Evolutionary conservation across 2,329 filamentous ascomycete species (phyloP), one percentile per base, ranked within the genome.

Genomic region (Cladosporium phlei): DNA sequence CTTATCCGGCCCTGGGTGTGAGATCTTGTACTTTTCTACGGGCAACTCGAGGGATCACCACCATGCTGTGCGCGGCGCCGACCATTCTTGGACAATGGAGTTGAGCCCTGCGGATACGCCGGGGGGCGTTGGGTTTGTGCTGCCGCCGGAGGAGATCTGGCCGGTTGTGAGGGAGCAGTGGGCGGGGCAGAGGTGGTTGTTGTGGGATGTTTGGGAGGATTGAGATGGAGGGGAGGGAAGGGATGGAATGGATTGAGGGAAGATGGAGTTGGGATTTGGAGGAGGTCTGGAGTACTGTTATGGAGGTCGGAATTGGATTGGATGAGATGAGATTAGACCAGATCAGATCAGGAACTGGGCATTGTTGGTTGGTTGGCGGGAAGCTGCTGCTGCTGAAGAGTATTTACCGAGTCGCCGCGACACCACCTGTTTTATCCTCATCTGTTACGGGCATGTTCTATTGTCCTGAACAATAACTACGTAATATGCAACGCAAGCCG

Each of bases 21-120:
- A 65, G 32, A 82, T 78, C 22, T 79, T 84, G 53, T 84, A 84
- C 63, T 70, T 76, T 52, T 76, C 78, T 2, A 68, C 67, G 10
- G 72, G 73, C 8, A 64, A 62, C 35, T 68, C 65, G 17, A 63
- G 70, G 3, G 73, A 76, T 51, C 75, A 72, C 35, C 66, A 68
- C 1, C 61, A 63, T 44, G 69, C 71, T 49, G 59, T 67, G 4
- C 65, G 65, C 1, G 64, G 66, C 38, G 63, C 73, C 8, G 65
- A 66, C 14, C 73, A 67, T 51, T 66, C 65, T 14, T 75, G 74
- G 55, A 73, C 73, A 1, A 67, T 73, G 14, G 74, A 77, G 62
- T 53, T 77, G 50, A 64, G 73, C 30, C 42, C 42, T 14, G 22
- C 42, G 24, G 42, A 27, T 46, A 73, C 76, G 55, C 73, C 67